A percentile compares a stretch with the other conserved stretches of the same genome.
phyloP scores from a whole-genome alignment of 2,329 filamentous ascomycete species.

The Ophiocordyceps sinensis region DNA sequence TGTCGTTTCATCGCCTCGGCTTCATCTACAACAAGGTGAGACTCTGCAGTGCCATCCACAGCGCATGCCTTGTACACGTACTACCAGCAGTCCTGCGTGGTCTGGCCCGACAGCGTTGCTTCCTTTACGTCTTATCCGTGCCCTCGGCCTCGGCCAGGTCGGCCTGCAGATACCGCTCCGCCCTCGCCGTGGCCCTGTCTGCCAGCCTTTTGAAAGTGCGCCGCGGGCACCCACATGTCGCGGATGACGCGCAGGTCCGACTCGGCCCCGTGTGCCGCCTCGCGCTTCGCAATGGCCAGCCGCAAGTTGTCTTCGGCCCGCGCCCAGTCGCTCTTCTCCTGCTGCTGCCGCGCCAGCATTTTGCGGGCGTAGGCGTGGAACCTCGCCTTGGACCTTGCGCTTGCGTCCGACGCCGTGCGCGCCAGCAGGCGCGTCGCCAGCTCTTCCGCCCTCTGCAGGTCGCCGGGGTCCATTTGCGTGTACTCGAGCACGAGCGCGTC shows the following conservation, averaged over 20 bases:
- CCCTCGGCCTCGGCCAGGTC: neutral
- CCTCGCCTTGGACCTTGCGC: constrained; percentile 15
- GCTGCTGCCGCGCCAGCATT: constrained; percentile 20
- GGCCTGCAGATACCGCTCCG: constrained; percentile 14
- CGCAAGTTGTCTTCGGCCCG: constrained; percentile 18
- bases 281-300: constrained; percentile 17
- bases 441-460: constrained; percentile 15
- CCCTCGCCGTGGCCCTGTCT: constrained; percentile 16
- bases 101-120: no score
- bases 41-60: no score
- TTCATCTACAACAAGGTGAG: no score
- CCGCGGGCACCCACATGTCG: constrained; percentile 23
- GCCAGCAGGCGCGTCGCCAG: constrained; percentile 15
- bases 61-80: no score
- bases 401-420: constrained; percentile 9
- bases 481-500: constrained; percentile 21
- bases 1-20: no score
- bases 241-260: constrained; percentile 21
- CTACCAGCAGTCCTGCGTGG: no score
- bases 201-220: constrained; percentile 17
- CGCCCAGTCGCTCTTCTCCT: constrained; percentile 16
- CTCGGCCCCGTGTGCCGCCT: constrained; percentile 19
- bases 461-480: constrained; percentile 22
- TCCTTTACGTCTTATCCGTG: no score
- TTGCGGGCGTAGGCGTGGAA: constrained; percentile 24